These are phyloP conservation scores for Limnanthes douglasii DNA, from an alignment of 345 rosid genomes.

Conservation along the genomic window DNA sequence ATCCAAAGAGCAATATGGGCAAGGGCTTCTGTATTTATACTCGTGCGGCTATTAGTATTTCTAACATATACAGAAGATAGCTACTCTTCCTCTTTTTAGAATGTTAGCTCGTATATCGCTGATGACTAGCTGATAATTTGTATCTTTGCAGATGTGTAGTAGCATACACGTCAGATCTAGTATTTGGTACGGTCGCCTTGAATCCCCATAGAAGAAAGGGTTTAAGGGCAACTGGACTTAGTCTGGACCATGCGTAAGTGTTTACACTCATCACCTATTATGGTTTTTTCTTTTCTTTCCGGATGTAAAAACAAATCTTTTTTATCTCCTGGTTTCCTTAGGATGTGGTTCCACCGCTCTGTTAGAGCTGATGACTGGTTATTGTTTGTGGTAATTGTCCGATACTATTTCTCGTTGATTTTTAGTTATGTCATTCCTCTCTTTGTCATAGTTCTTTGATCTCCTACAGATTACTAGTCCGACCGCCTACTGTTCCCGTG, in stretches of 20 bases:
- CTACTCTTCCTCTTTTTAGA: too few species aligned
- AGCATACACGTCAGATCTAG: conserved; percentile 80
- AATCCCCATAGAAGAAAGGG: conserved; percentile 82
- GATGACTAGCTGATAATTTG: too few species aligned
- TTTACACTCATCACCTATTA: neutral
- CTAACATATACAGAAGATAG: too few species aligned
- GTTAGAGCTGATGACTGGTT: conserved; percentile 93
- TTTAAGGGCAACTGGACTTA: conserved; percentile 38
- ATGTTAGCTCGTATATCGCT: too few species aligned
- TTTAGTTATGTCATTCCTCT: neutral
- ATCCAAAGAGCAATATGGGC: too few species aligned
- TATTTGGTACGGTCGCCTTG: conserved; percentile 57
- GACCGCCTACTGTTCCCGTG: conserved; percentile 42
- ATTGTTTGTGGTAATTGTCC: conserved; percentile 48
- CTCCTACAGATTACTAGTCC: conserved; percentile 49
- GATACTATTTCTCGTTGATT: neutral
- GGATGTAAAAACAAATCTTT: neutral
- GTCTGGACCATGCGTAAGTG: conserved; percentile 93
- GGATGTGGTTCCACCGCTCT: conserved; percentile 91
- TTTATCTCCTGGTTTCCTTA: conserved; percentile 10
- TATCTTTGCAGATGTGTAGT: conserved; percentile 76
- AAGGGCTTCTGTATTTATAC: neutral
- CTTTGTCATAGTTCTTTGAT: neutral
- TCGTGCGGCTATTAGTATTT: neutral
- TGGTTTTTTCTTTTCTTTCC: conserved; percentile 1